A percentile compares a stretch with the other conserved stretches of the same genome.
Evolutionary conservation across 306 rosid species (phyloP).

Genomic region (Quercus ilex): DNA sequence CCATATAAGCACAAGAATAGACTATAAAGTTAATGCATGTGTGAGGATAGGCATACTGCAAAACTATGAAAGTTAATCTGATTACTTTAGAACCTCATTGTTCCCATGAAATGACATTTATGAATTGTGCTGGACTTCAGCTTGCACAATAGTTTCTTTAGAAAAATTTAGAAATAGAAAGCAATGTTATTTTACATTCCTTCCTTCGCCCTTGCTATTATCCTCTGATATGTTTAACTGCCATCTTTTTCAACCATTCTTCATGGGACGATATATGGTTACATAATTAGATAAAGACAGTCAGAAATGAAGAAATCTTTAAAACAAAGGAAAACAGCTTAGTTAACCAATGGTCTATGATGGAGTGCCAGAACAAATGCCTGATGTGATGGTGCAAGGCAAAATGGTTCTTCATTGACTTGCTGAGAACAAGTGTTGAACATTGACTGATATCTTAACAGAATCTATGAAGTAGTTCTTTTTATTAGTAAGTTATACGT

Average conservation of each 20-base stretch:
- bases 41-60: background rate
- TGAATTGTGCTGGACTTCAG: no score
- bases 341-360: background rate
- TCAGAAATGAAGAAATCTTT: background rate
- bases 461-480: background rate
- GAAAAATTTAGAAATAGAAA: no score
- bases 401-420: background rate
- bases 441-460: background rate
- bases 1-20: background rate
- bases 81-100: no score
- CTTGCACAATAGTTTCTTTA: no score
- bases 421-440: background rate
- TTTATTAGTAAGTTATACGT: no score
- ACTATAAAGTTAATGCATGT: background rate
- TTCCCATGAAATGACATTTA: no score
- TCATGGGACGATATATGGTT: background rate
- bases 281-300: background rate
- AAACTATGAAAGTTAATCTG: background rate
- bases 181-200: no score
- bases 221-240: background rate
- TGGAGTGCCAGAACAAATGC: background rate
- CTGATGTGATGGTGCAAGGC: background rate
- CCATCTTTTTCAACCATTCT: background rate
- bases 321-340: background rate
- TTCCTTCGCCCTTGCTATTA: background rate